These are phyloP conservation scores for Letharia lupina DNA, from an alignment of 495 filamentous ascomycete genomes.

Conservation along the genomic window DNA sequence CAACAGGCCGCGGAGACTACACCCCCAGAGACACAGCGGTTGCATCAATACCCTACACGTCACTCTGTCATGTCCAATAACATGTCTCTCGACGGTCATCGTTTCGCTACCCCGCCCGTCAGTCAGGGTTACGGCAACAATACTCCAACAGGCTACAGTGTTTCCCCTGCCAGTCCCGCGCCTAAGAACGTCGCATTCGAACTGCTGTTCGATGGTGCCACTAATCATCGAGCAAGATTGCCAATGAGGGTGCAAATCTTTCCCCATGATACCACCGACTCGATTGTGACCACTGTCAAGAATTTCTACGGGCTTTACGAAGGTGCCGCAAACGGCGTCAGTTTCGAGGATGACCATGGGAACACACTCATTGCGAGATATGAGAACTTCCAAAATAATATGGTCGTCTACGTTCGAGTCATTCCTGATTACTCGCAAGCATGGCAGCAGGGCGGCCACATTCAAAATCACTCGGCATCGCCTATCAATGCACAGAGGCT, in stretches of 20 bases:
- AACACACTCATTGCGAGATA: conserved; percentile 88
- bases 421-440: conserved; percentile 49
- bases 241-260: conserved; percentile 89
- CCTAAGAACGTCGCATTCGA: conserved; percentile 83
- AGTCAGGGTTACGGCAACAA: conserved; percentile 15
- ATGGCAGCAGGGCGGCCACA: conserved; percentile 34
- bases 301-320: conserved; percentile 95
- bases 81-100: conserved; percentile 23
- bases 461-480: conserved; percentile 33
- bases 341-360: conserved; percentile 81
- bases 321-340: conserved; percentile 63
- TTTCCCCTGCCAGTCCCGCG: conserved; percentile 44
- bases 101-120: conserved; percentile 22
- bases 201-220: conserved; percentile 64
- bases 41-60: conserved; percentile 36
- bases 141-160: conserved; percentile 32
- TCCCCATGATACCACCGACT: conserved; percentile 89
- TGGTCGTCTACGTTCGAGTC: conserved; percentile 83
- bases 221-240: conserved; percentile 66
- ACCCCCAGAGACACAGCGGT: conserved; percentile 36
- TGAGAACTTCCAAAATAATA: conserved; percentile 84
- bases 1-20: conserved; percentile 34
- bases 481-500: conserved; percentile 38
- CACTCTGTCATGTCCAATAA: conserved; percentile 29
- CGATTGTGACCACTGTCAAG: conserved; percentile 91